Evolutionary conservation across 1,284 basidiomycete species (phyloP).

Genomic region (Megacollybia platyphylla): DNA sequence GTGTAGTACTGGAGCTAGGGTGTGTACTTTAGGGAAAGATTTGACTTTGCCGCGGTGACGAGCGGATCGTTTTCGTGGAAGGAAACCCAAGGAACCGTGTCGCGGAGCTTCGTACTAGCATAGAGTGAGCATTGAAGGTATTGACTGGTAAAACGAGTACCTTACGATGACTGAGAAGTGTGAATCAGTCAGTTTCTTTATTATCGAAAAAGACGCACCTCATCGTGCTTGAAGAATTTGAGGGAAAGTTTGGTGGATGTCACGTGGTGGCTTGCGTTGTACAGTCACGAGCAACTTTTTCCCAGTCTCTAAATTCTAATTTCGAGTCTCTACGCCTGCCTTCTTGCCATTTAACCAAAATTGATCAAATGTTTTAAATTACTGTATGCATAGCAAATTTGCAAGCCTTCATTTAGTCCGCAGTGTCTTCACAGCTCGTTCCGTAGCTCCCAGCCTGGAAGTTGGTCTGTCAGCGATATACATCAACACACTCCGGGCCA

Average conservation of each 20-base stretch:
- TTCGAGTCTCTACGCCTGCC: too few species aligned
- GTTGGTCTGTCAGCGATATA: too few species aligned
- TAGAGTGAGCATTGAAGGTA: slow-evolving; percentile 1
- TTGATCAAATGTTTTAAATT: too few species aligned
- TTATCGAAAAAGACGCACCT: slow-evolving; percentile 21
- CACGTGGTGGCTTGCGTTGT: neutral
- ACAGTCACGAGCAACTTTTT: too few species aligned
- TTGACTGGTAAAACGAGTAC: slow-evolving; percentile 19
- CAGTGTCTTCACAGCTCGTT: too few species aligned
- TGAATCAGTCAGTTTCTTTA: slow-evolving; percentile 5
- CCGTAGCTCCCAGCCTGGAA: too few species aligned
- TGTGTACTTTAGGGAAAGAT: slow-evolving; percentile 87
- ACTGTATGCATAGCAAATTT: too few species aligned
- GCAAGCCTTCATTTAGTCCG: too few species aligned
- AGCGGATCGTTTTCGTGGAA: slow-evolving; percentile 90
- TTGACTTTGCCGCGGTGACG: slow-evolving; percentile 97
- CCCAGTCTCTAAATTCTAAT: too few species aligned
- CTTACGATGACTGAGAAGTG: slow-evolving; percentile 43
- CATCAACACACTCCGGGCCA: too few species aligned
- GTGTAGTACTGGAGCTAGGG: slow-evolving; percentile 4
- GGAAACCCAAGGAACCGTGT: slow-evolving; percentile 87
- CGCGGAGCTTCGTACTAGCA: slow-evolving; percentile 88
- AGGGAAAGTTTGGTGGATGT: slow-evolving; percentile 15
- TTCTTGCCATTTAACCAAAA: too few species aligned
- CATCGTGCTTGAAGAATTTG: slow-evolving; percentile 32